Evolutionary conservation across 345 rosid species (phyloP), one percentile per base, ranked within the genome.

Genomic region (Dipteronia sinensis): DNA sequence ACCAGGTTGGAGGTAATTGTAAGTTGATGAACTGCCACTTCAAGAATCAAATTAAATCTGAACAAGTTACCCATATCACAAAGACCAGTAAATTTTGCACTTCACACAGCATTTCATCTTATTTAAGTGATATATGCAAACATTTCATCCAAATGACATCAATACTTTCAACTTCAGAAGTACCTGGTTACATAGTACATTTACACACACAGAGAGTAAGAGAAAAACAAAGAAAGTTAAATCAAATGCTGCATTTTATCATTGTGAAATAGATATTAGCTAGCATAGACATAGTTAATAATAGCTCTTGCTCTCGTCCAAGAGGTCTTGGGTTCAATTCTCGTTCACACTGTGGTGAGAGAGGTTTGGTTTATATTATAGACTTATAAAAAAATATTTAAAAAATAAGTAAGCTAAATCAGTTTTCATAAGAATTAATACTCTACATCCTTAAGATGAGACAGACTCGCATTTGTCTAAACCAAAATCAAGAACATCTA

Each of bases 341-440:
- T 22, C 10, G 17, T 27, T 59, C 27, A 16, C 8, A n/a, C 3
- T 2, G 1, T 8, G 22, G 22, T 3, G 7, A 59, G 49, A 59
- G 64, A 19, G 20, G 9, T 59, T n/a, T 25, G 10, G 27, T 59
- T 59, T 9, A 59, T 12, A 16, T 58, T 42, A 17, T 17, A 4
- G 7, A n/a, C n/a, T 56, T 0, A 6, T 56, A 56, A 56, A 19
- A 49, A 15, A 49, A 49, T 49, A 49, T 12, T 10, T 16, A 59
- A 20, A 9, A 16, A 59, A 42, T 59, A 9, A 59, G 27, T n/a
- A 8, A 51, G 58, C 29, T 53, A 17, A 23, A 56, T 46, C 66
- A 51, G 56, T 78, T 72, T 58, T 20, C 31, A 51, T 23, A 71
- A 27, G 19, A 56, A 64, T 34, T 13, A 71, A 77, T 27, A 70